Base-by-base conservation (phyloP, 192 early-diverging fungal genomes). In the Backusella liffmaniae region DNA sequence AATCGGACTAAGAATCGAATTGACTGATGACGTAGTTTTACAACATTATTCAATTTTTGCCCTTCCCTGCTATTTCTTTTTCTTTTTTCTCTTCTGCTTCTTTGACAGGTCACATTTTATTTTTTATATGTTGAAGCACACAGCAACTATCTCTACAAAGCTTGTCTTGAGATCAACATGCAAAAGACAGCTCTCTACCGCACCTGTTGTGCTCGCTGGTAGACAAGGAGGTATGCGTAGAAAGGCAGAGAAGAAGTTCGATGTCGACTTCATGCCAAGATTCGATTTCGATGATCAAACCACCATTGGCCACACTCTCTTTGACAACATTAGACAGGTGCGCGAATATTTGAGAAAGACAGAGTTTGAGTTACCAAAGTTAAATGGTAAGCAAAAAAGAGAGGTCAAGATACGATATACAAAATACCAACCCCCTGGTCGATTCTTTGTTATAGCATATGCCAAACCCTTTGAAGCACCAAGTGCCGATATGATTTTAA, bases 341-440 rank as follows among this genome's bases (percentile, higher is more conserved):
- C 83, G 89, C 23, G 82, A 87, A 67, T 88, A 88, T 73, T 81
- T 90, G 23, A 78, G 89, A 73, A 90, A 86, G 69, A 77, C 85
- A 39, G 82, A 87, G 69, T 88, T 84, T 72, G 89, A 90, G 65
- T 70, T 90, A 13, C 89, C 89, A n/a, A 85, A 90, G 75, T 79
- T 90, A 35, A 83, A 77, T 75, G 82, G 89, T 90, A 84, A 73
- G 81, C 46, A 59, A 66, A 12, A 34, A 46, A 71, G 21, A 21
- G 2, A 1, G 30, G 30, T 30, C 30, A 32, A 32, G 32, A 3
- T 3, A 32, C 32, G 32, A 49, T 18, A 21, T 18, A n/a, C 16
- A 18, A n/a, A 49, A 49, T 49, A 49, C 18, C 30, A 21, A 66
- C 53, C 49, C 35, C 12, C 70, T 29, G 26, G 41, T 67, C 26